Conservation (phyloP, 2,329 filamentous ascomycete species). For the Rhynchosporium secalis region DNA sequence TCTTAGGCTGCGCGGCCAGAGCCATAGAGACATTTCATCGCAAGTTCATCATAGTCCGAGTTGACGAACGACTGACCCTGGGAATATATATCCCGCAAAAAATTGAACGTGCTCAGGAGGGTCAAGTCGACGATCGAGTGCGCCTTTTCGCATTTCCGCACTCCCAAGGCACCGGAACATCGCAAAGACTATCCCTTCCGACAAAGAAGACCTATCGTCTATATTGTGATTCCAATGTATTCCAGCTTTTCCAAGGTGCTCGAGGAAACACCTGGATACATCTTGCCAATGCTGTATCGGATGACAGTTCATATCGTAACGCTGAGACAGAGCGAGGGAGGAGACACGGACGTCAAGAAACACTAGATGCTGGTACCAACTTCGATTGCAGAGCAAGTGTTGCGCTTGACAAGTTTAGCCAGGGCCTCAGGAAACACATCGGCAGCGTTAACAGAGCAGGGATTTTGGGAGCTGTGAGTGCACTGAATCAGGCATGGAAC, state of each 20-base stretch:
- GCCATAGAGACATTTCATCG: constrained; percentile 16
- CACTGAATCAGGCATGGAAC: not conserved
- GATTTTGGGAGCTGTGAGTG: constrained; percentile 13
- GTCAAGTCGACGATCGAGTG: constrained; percentile 15
- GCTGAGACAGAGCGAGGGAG: constrained; percentile 4
- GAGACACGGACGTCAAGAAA: constrained; percentile 13
- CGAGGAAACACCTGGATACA: constrained; percentile 16
- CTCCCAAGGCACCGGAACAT: constrained; percentile 4
- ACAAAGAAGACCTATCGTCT: constrained; percentile 18
- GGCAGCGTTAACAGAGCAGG: constrained; percentile 15
- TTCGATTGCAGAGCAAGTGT: constrained; percentile 19
- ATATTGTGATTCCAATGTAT: constrained; percentile 16
- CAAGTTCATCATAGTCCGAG: constrained; percentile 16
- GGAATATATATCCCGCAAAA: constrained; percentile 18
- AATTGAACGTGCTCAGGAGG: constrained; percentile 13
- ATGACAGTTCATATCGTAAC: constrained; percentile 15
- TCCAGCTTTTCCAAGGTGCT: constrained; percentile 16
- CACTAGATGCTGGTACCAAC: constrained; percentile 9
- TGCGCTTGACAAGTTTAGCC: constrained; percentile 19
- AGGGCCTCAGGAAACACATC: constrained; percentile 14
- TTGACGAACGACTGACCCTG: constrained; percentile 15
- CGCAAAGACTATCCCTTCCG: constrained; percentile 6
- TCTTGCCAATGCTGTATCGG: constrained; percentile 9
- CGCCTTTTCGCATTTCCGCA: constrained; percentile 19
- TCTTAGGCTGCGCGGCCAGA: constrained; percentile 11